Evolutionary conservation across 1,284 basidiomycete species (phyloP).

Genomic region (Megacollybia platyphylla): DNA sequence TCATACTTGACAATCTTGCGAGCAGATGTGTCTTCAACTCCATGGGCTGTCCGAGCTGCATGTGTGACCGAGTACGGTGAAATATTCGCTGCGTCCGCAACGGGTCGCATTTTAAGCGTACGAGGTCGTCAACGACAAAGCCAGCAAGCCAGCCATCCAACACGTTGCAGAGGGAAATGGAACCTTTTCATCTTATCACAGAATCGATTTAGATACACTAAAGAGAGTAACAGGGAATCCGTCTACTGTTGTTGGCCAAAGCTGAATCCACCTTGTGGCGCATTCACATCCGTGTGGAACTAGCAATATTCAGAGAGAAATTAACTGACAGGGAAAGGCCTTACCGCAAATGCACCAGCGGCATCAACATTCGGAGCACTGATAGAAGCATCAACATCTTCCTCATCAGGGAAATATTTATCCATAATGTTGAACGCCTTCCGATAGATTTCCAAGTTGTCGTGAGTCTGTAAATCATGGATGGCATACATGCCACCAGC

Average conservation of each 20-base stretch:
- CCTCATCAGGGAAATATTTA: conserved; percentile 85
- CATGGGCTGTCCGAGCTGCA: too few species aligned
- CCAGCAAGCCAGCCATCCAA: too few species aligned
- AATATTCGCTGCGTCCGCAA: too few species aligned
- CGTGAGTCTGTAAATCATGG: conserved; percentile 98
- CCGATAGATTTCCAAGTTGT: conserved; percentile 99
- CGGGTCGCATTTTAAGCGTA: too few species aligned
- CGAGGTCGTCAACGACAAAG: too few species aligned
- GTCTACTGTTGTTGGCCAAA: conserved; percentile 37
- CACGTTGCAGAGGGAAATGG: too few species aligned
- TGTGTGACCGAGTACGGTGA: too few species aligned
- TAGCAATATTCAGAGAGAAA: conserved; percentile 15
- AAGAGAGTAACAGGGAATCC: too few species aligned
- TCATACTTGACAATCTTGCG: too few species aligned
- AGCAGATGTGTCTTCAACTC: too few species aligned
- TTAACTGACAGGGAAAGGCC: conserved; percentile 24
- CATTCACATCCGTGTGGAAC: conserved; percentile 74
- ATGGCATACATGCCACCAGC: conserved; percentile 98
- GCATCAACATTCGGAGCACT: conserved; percentile 77
- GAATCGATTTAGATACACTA: too few species aligned
- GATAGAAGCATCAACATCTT: conserved; percentile 74
- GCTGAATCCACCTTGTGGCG: conserved; percentile 90
- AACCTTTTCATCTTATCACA: too few species aligned
- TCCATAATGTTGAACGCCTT: conserved; percentile 99
- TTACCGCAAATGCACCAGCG: conserved; percentile 81